Percentiles rank a stretch among this genome's conserved stretches.
phyloP scores from a whole-genome alignment of 2,329 filamentous ascomycete genomes.

The Scytalidium sp. region DNA sequence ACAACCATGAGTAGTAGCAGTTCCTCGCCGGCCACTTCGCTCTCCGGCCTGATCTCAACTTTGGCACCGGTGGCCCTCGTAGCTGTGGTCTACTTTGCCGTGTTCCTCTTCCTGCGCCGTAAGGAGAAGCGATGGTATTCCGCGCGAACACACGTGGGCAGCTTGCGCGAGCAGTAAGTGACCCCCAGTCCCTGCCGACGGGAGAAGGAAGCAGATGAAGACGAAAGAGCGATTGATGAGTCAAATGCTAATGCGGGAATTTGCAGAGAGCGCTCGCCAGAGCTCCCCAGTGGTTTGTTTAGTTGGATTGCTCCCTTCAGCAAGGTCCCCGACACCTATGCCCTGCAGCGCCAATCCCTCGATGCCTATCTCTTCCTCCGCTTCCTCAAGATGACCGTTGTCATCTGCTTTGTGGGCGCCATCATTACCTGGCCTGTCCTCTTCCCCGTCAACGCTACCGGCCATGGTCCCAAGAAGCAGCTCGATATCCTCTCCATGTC shows the following conservation, averaged over 20 bases:
- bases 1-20: not conserved
- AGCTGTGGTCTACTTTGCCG: slow-evolving; percentile 39
- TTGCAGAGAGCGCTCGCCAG: slow-evolving; percentile 53
- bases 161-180: slow-evolving; percentile 40
- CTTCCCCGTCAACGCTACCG: slow-evolving; percentile 82
- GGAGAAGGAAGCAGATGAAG: no score
- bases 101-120: slow-evolving; percentile 47
- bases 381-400: slow-evolving; percentile 74
- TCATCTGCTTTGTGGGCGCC: slow-evolving; percentile 81
- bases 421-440: slow-evolving; percentile 84
- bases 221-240: no score
- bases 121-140: slow-evolving; percentile 48
- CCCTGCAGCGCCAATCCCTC: slow-evolving; percentile 86
- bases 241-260: slow-evolving; percentile 13
- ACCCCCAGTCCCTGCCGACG: no score
- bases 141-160: slow-evolving; percentile 51
- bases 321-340: slow-evolving; percentile 69
- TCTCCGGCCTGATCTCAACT: slow-evolving; percentile 42
- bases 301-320: slow-evolving; percentile 69
- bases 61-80: slow-evolving; percentile 42
- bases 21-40: slow-evolving; percentile 13
- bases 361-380: slow-evolving; percentile 90
- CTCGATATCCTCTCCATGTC: slow-evolving; percentile 77
- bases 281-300: slow-evolving; percentile 57
- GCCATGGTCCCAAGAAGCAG: slow-evolving; percentile 60